Percentiles rank a stretch among this genome's conserved stretches.
These are phyloP conservation scores for Arxiozyma telluris DNA, from an alignment of 1,139 yeast species.

Conservation along the genomic window DNA sequence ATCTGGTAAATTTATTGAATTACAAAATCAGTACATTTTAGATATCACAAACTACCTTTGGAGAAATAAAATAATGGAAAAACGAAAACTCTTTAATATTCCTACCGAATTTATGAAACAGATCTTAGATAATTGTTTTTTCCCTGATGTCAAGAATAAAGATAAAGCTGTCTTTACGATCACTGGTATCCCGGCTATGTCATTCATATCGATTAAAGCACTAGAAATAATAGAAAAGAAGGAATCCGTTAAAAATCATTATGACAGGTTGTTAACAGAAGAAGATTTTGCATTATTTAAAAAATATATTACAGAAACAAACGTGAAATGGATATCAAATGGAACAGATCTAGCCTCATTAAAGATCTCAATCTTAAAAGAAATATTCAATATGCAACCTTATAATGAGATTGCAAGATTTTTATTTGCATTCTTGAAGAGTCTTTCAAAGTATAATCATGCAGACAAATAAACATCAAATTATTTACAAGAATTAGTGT, in stretches of 20 bases:
- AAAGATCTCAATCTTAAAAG: constrained; percentile 34
- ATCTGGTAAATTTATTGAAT: constrained; percentile 21
- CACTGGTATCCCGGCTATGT: constrained; percentile 48
- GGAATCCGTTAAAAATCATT: constrained; percentile 25
- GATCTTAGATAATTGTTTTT: constrained; percentile 34
- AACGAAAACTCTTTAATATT: constrained; percentile 34
- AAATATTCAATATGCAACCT: constrained; percentile 31
- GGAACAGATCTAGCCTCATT: constrained; percentile 34
- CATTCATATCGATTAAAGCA: constrained; percentile 31
- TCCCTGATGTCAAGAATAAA: constrained; percentile 28
- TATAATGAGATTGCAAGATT: constrained; percentile 40
- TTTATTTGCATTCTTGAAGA: constrained; percentile 40
- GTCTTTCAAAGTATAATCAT: constrained; percentile 23
- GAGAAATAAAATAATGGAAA: constrained; percentile 44
- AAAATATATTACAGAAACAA: constrained; percentile 25
- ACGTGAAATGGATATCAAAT: constrained; percentile 20
- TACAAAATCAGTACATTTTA: constrained; percentile 48
- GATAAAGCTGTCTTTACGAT: constrained; percentile 41
- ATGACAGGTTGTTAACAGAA: constrained; percentile 37
- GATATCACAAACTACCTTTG: constrained; percentile 56
- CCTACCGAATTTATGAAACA: constrained; percentile 33
- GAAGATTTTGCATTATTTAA: constrained; percentile 17
- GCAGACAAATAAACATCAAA: not conserved
- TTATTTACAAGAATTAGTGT: constrained; percentile 2
- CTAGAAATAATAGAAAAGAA: constrained; percentile 11